phyloP scores from a whole-genome alignment of 305 asterid species.

The Coffea humblotiana region DNA sequence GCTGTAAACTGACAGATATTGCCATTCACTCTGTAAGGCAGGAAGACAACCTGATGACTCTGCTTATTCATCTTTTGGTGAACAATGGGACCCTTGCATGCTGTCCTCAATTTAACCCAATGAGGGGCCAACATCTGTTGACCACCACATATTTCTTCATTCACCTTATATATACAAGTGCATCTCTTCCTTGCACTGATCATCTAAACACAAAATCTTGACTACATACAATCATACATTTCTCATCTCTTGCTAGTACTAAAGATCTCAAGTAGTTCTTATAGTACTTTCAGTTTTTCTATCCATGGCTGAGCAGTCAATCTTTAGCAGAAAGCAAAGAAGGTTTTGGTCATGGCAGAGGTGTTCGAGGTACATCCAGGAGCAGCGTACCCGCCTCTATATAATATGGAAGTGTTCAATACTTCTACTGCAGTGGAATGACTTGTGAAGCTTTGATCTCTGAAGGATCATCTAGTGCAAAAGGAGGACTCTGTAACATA shows the following conservation, averaged over 20 bases:
- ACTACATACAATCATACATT: neutral
- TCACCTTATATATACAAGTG: neutral
- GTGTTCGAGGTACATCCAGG: slow-evolving; percentile 66
- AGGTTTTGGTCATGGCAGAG: slow-evolving; percentile 47
- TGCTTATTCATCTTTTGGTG: slow-evolving; percentile 46
- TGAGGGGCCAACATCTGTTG: slow-evolving; percentile 39
- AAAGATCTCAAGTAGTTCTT: neutral
- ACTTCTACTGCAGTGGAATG: slow-evolving; percentile 52
- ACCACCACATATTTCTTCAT: slow-evolving; percentile 31
- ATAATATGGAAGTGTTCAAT: slow-evolving; percentile 77
- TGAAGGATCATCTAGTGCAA: neutral
- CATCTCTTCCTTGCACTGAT: slow-evolving; percentile 1
- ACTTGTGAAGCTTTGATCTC: slow-evolving; percentile 8
- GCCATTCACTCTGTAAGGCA: slow-evolving; percentile 44
- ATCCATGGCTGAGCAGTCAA: slow-evolving; percentile 21
- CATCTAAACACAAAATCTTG: neutral
- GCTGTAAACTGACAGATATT: slow-evolving; percentile 27
- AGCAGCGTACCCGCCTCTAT: slow-evolving; percentile 67
- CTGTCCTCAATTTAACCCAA: slow-evolving; percentile 46
- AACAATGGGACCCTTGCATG: slow-evolving; percentile 47
- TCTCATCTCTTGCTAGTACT: slow-evolving; percentile 1
- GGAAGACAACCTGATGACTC: slow-evolving; percentile 61
- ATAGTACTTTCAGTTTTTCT: neutral
- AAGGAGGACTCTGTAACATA: neutral
- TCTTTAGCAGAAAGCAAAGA: slow-evolving; percentile 7